phyloP scores from a whole-genome alignment of 305 asterid species.

The Coffea humblotiana region DNA sequence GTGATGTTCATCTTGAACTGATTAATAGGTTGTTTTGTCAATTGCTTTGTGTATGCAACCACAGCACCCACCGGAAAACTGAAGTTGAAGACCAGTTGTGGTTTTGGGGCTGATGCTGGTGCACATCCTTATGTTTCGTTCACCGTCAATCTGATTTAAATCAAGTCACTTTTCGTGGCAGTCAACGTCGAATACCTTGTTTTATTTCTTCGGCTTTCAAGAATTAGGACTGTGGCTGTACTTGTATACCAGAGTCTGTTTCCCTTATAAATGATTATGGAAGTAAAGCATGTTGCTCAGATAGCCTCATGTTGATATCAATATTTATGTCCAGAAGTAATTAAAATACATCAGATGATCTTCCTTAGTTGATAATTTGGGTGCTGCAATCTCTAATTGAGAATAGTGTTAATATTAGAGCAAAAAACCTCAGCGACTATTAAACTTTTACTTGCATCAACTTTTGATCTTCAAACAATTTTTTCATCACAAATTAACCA shows the following conservation, averaged over 20 bases:
- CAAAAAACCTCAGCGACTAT: too few species aligned
- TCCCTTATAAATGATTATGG: not conserved
- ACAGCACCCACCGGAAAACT: conserved; percentile 82
- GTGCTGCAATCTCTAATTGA: not conserved
- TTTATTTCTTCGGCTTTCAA: not conserved
- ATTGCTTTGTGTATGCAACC: conserved; percentile 21
- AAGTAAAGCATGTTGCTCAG: not conserved
- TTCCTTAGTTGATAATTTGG: not conserved
- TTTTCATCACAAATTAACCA: too few species aligned
- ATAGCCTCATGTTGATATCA: not conserved
- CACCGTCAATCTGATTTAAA: conserved; percentile 81
- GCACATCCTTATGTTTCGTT: conserved; percentile 85
- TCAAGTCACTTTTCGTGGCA: not conserved
- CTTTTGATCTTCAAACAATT: too few species aligned
- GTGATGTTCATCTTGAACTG: conserved; percentile 10
- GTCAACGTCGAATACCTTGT: not conserved
- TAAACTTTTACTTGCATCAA: too few species aligned
- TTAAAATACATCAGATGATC: not conserved
- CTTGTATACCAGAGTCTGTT: not conserved
- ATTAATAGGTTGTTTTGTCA: conserved; percentile 16
- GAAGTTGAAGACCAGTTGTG: conserved; percentile 74
- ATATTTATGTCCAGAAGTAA: not conserved
- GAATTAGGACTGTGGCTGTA: not conserved
- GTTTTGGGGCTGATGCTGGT: conserved; percentile 70
- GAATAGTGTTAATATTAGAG: not conserved